A percentile compares a stretch with the other conserved stretches of the same genome.
These are phyloP conservation scores for Mycena vulgaris DNA, from an alignment of 768 basidiomycete genomes.

Conservation along the genomic window DNA sequence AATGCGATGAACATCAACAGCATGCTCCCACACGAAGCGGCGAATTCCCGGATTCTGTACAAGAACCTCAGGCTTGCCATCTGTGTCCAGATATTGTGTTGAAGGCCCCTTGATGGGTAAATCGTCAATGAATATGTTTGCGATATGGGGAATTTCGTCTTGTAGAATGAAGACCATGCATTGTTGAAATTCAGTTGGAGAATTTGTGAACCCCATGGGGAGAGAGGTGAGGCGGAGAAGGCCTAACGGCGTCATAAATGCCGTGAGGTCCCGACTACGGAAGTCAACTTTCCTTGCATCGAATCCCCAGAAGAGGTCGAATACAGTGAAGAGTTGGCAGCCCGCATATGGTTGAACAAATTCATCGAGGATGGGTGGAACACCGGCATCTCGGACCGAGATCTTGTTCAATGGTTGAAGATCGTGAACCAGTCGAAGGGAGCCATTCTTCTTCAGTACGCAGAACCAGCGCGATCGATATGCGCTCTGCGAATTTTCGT, in stretches of 20 bases:
- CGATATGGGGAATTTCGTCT: slow-evolving; percentile 41
- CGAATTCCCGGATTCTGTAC: slow-evolving; percentile 48
- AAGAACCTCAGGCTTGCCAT: slow-evolving; percentile 42
- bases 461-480: slow-evolving; percentile 58
- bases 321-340: slow-evolving; percentile 42
- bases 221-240: slow-evolving; percentile 49
- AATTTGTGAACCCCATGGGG: slow-evolving; percentile 60
- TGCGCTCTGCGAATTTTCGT: slow-evolving; percentile 52
- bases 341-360: slow-evolving; percentile 51
- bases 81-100: slow-evolving; percentile 45
- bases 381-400: slow-evolving; percentile 53
- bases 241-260: slow-evolving; percentile 57
- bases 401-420: slow-evolving; percentile 57
- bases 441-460: slow-evolving; percentile 53
- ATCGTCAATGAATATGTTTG: slow-evolving; percentile 51
- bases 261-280: slow-evolving; percentile 50
- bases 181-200: slow-evolving; percentile 49
- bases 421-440: slow-evolving; percentile 54
- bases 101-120: slow-evolving; percentile 49
- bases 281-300: slow-evolving; percentile 47
- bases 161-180: slow-evolving; percentile 51
- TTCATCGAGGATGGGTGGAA: slow-evolving; percentile 51
- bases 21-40: slow-evolving; percentile 58
- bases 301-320: slow-evolving; percentile 56
- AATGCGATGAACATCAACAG: slow-evolving; percentile 48